phyloP scores from a whole-genome alignment of 2,329 filamentous ascomycete genomes.

The Waltergamsia citrina region DNA sequence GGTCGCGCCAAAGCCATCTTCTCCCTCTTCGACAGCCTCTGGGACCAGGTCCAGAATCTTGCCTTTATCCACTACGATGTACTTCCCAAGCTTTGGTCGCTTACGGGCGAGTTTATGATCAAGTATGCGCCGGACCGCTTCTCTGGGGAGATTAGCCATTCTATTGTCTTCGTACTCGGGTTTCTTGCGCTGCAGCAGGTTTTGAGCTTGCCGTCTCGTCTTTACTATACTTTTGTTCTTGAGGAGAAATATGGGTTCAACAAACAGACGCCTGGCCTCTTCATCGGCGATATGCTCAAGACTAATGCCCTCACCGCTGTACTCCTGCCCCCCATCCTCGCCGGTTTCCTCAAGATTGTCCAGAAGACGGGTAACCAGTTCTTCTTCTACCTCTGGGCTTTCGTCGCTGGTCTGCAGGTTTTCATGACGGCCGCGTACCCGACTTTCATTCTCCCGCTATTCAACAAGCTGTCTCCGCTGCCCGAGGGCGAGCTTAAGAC shows the following conservation, averaged over 20 bases:
- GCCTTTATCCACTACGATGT: slow-evolving; percentile 85
- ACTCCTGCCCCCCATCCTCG: slow-evolving; percentile 79
- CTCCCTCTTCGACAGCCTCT: slow-evolving; percentile 70
- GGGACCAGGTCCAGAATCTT: slow-evolving; percentile 79
- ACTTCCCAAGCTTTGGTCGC: slow-evolving; percentile 81
- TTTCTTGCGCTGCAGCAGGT: slow-evolving; percentile 77
- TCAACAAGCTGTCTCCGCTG: slow-evolving; percentile 95
- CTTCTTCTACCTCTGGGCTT: slow-evolving; percentile 97
- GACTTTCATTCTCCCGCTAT: slow-evolving; percentile 84
- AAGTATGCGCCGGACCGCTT: slow-evolving; percentile 69
- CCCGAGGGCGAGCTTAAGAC: slow-evolving; percentile 81
- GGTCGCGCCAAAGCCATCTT: slow-evolving; percentile 93
- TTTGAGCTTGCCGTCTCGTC: slow-evolving; percentile 68
- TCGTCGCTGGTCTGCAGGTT: slow-evolving; percentile 80
- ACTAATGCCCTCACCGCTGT: slow-evolving; percentile 71
- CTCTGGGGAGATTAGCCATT: slow-evolving; percentile 87
- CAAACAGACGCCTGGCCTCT: slow-evolving; percentile 87
- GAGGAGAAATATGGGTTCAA: slow-evolving; percentile 99
- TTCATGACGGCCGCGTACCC: slow-evolving; percentile 96
- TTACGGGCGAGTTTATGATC: slow-evolving; percentile 67
- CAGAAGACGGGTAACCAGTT: slow-evolving; percentile 89
- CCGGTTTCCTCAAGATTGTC: slow-evolving; percentile 87
- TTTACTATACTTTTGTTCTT: slow-evolving; percentile 92
- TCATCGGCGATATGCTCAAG: slow-evolving; percentile 86
- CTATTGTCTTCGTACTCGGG: slow-evolving; percentile 80